Percentiles rank a stretch among this genome's conserved stretches.
These are phyloP conservation scores for Lagenaria siceraria DNA, from an alignment of 306 rosid genomes.

Conservation along the genomic window DNA sequence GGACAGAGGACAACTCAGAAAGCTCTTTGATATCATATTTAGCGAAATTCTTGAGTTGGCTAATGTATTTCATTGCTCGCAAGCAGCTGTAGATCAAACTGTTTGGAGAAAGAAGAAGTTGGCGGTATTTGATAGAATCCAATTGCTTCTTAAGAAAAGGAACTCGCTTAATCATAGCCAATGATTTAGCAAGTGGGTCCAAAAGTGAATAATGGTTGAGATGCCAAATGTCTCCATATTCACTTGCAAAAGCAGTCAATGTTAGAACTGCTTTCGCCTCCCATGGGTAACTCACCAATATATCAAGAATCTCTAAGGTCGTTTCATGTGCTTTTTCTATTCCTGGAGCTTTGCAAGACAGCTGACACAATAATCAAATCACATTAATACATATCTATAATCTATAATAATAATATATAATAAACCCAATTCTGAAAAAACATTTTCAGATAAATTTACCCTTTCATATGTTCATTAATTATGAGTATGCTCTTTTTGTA, in stretches of 20 bases:
- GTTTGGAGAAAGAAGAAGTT: not conserved
- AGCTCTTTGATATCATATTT: not conserved
- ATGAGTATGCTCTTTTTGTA: too few relatives aligned
- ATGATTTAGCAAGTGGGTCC: not conserved
- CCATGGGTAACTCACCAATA: constrained; percentile 3
- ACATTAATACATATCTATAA: too few relatives aligned
- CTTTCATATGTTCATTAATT: too few relatives aligned
- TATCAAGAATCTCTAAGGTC: not conserved
- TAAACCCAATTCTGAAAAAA: too few relatives aligned
- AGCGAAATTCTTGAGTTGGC: not conserved
- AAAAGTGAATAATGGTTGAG: not conserved
- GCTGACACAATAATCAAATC: not conserved
- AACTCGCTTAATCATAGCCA: constrained; percentile 2
- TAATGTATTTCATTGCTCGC: not conserved
- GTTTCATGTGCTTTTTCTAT: not conserved
- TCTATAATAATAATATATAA: too few relatives aligned
- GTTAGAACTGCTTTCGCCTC: constrained; percentile 7
- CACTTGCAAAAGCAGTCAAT: not conserved
- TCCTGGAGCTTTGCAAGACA: constrained; percentile 1
- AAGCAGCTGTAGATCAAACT: not conserved
- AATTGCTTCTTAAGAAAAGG: not conserved
- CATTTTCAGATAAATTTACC: too few relatives aligned
- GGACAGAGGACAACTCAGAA: not conserved
- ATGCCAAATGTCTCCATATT: constrained; percentile 8
- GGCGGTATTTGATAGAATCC: not conserved